Evolutionary conservation across 345 rosid genomes (phyloP), one percentile per base, ranked within the genome.

Genomic region (Lumnitzera racemosa): DNA sequence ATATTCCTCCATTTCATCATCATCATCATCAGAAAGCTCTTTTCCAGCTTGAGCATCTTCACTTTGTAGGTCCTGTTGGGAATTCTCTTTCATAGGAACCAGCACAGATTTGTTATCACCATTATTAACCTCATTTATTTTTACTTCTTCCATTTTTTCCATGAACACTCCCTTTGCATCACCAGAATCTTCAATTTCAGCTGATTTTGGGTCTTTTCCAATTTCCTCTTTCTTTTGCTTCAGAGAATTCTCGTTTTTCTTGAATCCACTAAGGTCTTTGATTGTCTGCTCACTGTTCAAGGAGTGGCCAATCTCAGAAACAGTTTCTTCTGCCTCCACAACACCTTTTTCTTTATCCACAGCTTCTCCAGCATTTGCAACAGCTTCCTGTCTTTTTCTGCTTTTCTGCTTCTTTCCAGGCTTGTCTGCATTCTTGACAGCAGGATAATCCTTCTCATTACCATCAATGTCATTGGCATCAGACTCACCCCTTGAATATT

Each of bases 1-100:
- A 61, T 78, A 83, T 56, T 83, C 87, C 61, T 79, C 88, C 56
- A 67, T 69, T 41, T 71, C 76, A 51, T 76, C 83, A 69, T 75
- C 83, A 69, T 75, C 80, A 68, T 70, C 66, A 11, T 64, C 70
- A 59, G 55, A 71, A 24, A 71, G 78, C 47, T 74, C 80, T 49
- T 55, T 61, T 57, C 48, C 69, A 48, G 48, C 48, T 48, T 67
- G 65, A 49, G 51, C 23, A 57, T 64, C 62, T 63, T 69, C 84
- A 25, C 62, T 65, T 1, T 17, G 56, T 47, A 68, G 48, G 59
- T 71, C 62, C 24, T 24, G 63, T 60, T 69, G 54, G 41, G 17
- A 20, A 24, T 36, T 63, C 64, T 55, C 76, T 51, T 60, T 62
- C 41, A 12, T 36, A 24, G 52, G 62, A 41, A 55, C 59, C n/a